These are phyloP conservation scores for Mycena vitilis DNA, from an alignment of 768 basidiomycete species.

Conservation along the genomic window DNA sequence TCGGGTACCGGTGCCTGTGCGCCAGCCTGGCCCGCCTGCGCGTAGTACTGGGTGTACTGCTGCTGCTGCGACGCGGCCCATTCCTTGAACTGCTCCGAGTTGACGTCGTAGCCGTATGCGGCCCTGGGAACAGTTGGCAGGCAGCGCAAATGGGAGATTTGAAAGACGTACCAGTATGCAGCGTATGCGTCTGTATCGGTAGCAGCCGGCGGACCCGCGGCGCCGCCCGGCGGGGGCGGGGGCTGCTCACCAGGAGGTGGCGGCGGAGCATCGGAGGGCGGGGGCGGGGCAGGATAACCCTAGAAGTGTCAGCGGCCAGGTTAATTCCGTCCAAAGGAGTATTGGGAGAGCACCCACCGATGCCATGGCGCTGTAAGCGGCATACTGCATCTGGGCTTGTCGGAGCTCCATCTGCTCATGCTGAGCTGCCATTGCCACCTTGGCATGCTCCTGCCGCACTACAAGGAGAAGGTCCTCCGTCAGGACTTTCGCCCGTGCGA, in stretches of 20 bases:
- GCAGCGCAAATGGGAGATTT: neutral
- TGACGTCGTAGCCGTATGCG: slow-evolving; percentile 88
- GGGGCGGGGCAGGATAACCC: slow-evolving; percentile 32
- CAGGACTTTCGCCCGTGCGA: slow-evolving; percentile 86
- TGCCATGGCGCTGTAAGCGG: slow-evolving; percentile 74
- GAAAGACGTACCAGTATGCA: slow-evolving; percentile 65
- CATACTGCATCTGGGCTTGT: slow-evolving; percentile 85
- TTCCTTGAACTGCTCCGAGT: slow-evolving; percentile 83
- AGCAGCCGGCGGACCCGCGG: slow-evolving; percentile 52
- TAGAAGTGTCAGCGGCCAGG: slow-evolving; percentile 14
- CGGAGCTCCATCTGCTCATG: slow-evolving; percentile 91
- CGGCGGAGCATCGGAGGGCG: slow-evolving; percentile 43
- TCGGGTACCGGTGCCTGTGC: slow-evolving; percentile 14
- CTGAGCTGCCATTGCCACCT: slow-evolving; percentile 71
- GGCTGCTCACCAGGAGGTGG: slow-evolving; percentile 59
- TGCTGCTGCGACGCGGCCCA: slow-evolving; percentile 83
- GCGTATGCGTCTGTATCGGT: slow-evolving; percentile 66
- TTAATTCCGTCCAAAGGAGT: slow-evolving; percentile 4
- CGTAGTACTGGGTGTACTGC: slow-evolving; percentile 81
- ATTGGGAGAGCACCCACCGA: slow-evolving; percentile 31
- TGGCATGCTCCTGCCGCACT: slow-evolving; percentile 88
- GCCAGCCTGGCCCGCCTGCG: slow-evolving; percentile 26
- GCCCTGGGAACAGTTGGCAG: slow-evolving; percentile 61
- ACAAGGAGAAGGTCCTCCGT: slow-evolving; percentile 92
- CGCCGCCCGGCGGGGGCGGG: slow-evolving; percentile 50